Base-by-base conservation (phyloP, 2,329 filamentous ascomycete species). In the Acrocalymma vagum region DNA sequence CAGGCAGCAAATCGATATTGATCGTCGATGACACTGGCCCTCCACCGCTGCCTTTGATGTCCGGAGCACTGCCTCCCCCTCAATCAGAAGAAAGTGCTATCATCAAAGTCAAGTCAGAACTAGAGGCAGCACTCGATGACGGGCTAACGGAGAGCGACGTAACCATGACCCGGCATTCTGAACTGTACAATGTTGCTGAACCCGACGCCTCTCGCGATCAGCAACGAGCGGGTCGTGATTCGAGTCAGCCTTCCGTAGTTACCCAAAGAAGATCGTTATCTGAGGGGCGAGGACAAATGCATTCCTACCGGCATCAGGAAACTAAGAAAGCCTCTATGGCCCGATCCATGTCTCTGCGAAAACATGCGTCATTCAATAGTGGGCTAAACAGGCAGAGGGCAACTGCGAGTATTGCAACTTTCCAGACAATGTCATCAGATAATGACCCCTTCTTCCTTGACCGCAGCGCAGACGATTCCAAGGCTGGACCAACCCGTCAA, bases 1-100 rank as follows among this genome's bases (percentile, higher is more conserved):
- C 79, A 9, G 88, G 90, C n/a, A 95, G 90, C 75, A 87, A 92
- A 62, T 95, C 90, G 0, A 95, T 96, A 52, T 80, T 96, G 39
- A 95, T 96, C 60, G 84, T 95, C 23, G 89, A 95, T 55, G 80
- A 81, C 49, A 83, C 80, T 43, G 83, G 83, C 5, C 40, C 62
- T 21, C 86, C 85, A 0, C 71, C 73, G 5, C 72, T 81, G 7
- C 65, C 78, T n/a, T 53, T 72, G 8, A 81, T 84, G 78, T 75
- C 78, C 7, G 79, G 76, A 7, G 74, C 74, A 22, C 59, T 80
- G n/a, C 53, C 60, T 3, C 14, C 25, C 8, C 29, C 42, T 4
- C 48, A 51, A 13, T 15, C 46, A 13, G 55, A 55, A 6, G 34
- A 43, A 10, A 42, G 30, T 2, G 28, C 45, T 21, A 61, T 57